phyloP scores from a whole-genome alignment of 2,329 filamentous ascomycete genomes.

The Penicillium sp. region DNA sequence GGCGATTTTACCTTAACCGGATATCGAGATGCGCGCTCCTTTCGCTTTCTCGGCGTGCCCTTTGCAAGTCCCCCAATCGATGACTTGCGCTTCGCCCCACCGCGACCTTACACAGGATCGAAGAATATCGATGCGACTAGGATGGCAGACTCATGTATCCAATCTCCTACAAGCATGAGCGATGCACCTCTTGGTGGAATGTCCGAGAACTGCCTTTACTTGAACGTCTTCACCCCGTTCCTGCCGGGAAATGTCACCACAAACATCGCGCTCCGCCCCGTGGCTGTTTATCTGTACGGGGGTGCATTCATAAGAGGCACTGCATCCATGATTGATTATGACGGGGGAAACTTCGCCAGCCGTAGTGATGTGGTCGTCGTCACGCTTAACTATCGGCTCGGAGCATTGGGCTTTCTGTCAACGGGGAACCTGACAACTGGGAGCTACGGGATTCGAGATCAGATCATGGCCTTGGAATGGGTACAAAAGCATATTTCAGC shows the following conservation, averaged over 20 bases:
- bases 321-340: constrained; percentile 29
- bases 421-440: constrained; percentile 35
- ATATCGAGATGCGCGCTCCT: constrained; percentile 30
- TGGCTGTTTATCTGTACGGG: constrained; percentile 37
- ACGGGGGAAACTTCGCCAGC: constrained; percentile 37
- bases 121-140: constrained; percentile 32
- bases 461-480: constrained; percentile 33
- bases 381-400: constrained; percentile 37
- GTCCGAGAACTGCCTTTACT: constrained; percentile 37
- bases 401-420: constrained; percentile 32
- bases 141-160: constrained; percentile 21
- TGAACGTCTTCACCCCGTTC: constrained; percentile 37
- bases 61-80: constrained; percentile 49
- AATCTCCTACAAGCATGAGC: constrained; percentile 16
- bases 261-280: constrained; percentile 16
- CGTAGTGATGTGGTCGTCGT: constrained; percentile 39
- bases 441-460: constrained; percentile 34
- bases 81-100: constrained; percentile 44
- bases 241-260: constrained; percentile 19
- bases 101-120: constrained; percentile 27
- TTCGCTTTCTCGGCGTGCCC: constrained; percentile 47
- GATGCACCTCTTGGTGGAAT: constrained; percentile 14
- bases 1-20: constrained; percentile 23
- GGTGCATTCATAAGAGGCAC: constrained; percentile 31
- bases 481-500: constrained; percentile 26